Base-by-base conservation (phyloP, 306 rosid species). In the Quercus ilex region DNA sequence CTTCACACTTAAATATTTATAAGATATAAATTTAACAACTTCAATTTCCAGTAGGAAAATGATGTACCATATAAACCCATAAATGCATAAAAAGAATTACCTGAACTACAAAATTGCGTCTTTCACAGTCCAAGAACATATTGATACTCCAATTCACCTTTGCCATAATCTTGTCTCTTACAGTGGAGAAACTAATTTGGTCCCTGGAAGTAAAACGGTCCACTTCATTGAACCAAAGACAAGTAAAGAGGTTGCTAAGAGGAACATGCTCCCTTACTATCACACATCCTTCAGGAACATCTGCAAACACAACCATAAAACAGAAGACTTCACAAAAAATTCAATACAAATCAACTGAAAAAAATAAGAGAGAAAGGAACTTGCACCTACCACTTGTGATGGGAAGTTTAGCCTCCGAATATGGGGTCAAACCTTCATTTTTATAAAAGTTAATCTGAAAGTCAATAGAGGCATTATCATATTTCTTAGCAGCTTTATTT, bases 221-320 rank as follows among this genome's bases (percentile, higher is more conserved):
- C 62, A 95, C 99, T 86, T 95, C 99, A 79, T 95, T 87, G 92
- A 90, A 92, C 99, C 99, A 95, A 76, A 92, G 98, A 85, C 98
- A 95, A 69, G 97, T 86, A 43, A 93, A 88, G 72, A 95, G 93
- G 78, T 95, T 93, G 89, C 98, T 95, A 56, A 95, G 87, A 43
- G 98, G 98, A 79, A 91, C 89, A 81, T 91, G 99, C 88, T 95
- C 99, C 77, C 92, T 83, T 58, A 95, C 65, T 71, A 93, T 89
- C 28, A 95, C 97, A 62, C 99, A 95, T 72, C 97, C 98, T 90
- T 95, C 99, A 25, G 99, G 99, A 86, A 95, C 99, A 82, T 95
- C 99, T 95, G 91, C 85, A 89, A 73, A 78, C 43, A 23, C 82
- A 79, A n/a, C 77, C 78, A 83, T 55, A 80, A 74, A 76, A 51